Conservation (phyloP, 352 stramenopile species). For the Phytophthora syringae region DNA sequence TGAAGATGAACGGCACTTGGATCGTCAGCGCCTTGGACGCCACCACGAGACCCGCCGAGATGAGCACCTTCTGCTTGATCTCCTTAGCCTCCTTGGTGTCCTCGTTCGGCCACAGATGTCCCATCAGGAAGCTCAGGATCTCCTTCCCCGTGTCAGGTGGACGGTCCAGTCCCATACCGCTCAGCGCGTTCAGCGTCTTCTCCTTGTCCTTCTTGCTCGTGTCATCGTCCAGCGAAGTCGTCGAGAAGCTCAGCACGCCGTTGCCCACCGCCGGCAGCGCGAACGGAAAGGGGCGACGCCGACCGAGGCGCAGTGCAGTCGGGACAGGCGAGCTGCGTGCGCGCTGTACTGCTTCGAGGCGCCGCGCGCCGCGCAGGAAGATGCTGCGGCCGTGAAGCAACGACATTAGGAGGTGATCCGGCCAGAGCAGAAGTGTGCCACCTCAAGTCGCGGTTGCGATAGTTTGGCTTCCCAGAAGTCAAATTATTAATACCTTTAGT, state of each 20-base stretch:
- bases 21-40: slow-evolving; percentile 94
- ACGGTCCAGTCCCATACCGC: slow-evolving; percentile 30
- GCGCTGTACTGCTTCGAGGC: slow-evolving; percentile 28
- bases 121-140: slow-evolving; percentile 67
- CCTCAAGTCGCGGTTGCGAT: neutral
- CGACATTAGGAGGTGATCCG: slow-evolving; percentile 29
- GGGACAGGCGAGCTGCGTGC: neutral
- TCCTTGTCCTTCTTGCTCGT: slow-evolving; percentile 28
- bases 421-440: slow-evolving; percentile 1
- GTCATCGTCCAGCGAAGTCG: slow-evolving; percentile 27
- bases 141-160: slow-evolving; percentile 53
- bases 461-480: neutral
- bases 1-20: slow-evolving; percentile 98
- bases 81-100: slow-evolving; percentile 58
- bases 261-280: slow-evolving; percentile 24
- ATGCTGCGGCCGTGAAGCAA: slow-evolving; percentile 51
- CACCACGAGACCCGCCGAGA: slow-evolving; percentile 88
- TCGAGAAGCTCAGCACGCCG: slow-evolving; percentile 42
- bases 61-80: slow-evolving; percentile 85
- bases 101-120: slow-evolving; percentile 73
- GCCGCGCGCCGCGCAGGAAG: slow-evolving; percentile 45
- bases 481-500: too few species aligned
- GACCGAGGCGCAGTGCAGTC: neutral
- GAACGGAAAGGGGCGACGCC: slow-evolving; percentile 7
- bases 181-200: slow-evolving; percentile 28